Conservation (phyloP, 257 asterid species). For the Catharanthus roseus region DNA sequence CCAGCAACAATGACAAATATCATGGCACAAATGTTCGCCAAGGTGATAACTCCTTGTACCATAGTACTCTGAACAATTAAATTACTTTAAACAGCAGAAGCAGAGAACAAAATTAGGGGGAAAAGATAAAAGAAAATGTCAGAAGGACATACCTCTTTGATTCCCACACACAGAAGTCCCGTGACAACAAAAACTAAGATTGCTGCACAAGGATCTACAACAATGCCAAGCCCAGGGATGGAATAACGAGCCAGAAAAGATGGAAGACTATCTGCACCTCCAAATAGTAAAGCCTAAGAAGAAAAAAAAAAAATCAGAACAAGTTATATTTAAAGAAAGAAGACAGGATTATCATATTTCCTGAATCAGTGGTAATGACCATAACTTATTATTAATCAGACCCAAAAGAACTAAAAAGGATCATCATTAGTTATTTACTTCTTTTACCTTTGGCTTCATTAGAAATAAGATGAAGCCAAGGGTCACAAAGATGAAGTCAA, state of each 20-base stretch:
- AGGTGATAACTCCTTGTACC: slow-evolving; percentile 88
- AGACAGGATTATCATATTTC: not conserved
- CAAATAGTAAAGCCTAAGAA: slow-evolving; percentile 78
- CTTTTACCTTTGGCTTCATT: not conserved
- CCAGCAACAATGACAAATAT: slow-evolving; percentile 86
- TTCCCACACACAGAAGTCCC: slow-evolving; percentile 79
- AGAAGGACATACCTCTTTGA: slow-evolving; percentile 62
- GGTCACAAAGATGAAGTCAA: not conserved
- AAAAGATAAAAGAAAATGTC: not conserved
- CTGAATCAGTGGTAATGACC: not conserved
- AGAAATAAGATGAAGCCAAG: not conserved
- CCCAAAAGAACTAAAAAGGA: not conserved
- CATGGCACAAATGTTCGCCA: slow-evolving; percentile 85
- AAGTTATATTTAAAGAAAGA: not conserved
- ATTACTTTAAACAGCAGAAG: slow-evolving; percentile 10
- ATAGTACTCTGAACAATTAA: slow-evolving; percentile 62
- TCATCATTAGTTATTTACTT: not conserved
- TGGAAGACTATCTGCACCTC: slow-evolving; percentile 83
- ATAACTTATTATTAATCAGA: not conserved
- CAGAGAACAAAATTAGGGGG: slow-evolving; percentile 1
- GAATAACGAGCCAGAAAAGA: slow-evolving; percentile 73
- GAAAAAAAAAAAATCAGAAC: slow-evolving; percentile 14
- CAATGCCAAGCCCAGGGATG: slow-evolving; percentile 67
- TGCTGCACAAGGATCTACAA: slow-evolving; percentile 94
- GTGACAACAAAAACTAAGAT: slow-evolving; percentile 70